Conservation (phyloP, 441 rosid genomes). For the Populus tomentosa region DNA sequence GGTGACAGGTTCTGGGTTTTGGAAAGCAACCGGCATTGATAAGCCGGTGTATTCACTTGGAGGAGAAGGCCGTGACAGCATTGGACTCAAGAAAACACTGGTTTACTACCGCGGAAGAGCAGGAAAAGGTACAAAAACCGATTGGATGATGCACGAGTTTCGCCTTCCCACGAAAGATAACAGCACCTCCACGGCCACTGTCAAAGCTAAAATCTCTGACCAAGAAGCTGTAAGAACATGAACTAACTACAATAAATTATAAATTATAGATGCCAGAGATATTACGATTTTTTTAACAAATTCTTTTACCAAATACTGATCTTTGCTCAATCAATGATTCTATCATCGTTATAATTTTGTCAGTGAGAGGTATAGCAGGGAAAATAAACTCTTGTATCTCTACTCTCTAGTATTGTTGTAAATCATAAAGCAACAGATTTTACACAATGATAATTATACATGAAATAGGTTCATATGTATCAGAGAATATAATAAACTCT, state of each 20-base stretch:
- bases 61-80: constrained; percentile 41
- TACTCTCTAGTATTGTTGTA: neutral
- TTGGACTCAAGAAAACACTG: constrained; percentile 86
- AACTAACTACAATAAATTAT: neutral
- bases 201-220: constrained; percentile 20
- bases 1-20: constrained; percentile 91
- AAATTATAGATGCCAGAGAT: neutral
- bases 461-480: neutral
- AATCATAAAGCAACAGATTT: too few relatives aligned
- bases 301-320: neutral
- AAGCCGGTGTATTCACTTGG: constrained; percentile 48
- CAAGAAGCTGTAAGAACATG: constrained; percentile 63
- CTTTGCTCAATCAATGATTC: neutral
- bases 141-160: constrained; percentile 99
- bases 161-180: constrained; percentile 56
- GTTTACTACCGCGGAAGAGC: constrained; percentile 87
- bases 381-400: neutral
- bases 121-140: constrained; percentile 91
- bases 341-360: too few relatives aligned
- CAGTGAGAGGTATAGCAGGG: neutral
- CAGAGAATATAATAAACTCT: neutral
- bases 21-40: constrained; percentile 99
- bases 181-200: constrained; percentile 5
- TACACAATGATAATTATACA: neutral
- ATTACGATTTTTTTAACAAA: neutral